phyloP scores from a whole-genome alignment of 2,329 filamentous ascomycete species.

The Rugonectria rugulosa region DNA sequence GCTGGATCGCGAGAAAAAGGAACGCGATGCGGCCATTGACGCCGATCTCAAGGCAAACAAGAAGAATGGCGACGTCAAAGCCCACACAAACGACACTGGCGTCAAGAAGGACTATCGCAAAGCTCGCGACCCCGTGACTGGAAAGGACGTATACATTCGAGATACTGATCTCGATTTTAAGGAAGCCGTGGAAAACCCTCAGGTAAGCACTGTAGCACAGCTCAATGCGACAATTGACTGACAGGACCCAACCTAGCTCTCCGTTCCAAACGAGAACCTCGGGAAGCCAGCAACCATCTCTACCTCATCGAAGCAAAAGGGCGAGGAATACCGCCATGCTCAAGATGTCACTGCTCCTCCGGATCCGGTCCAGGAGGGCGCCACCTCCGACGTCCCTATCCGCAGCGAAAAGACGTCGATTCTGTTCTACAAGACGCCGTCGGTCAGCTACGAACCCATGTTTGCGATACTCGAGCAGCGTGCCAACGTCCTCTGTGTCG shows the following conservation, averaged over 20 bases:
- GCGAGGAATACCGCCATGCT: constrained; percentile 80
- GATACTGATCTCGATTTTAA: constrained; percentile 76
- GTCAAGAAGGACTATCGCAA: constrained; percentile 64
- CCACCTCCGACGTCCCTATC: constrained; percentile 93
- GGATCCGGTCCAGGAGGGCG: constrained; percentile 80
- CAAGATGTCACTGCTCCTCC: constrained; percentile 93
- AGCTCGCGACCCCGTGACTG: constrained; percentile 89
- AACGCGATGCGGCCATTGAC: constrained; percentile 77
- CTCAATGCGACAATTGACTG: not conserved
- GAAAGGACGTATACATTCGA: constrained; percentile 84
- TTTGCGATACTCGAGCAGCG: constrained; percentile 78
- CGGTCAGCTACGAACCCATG: constrained; percentile 89
- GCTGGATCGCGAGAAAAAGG: constrained; percentile 80
- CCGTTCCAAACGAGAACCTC: constrained; percentile 89
- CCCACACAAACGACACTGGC: constrained; percentile 51
- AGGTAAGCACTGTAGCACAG: constrained; percentile 52
- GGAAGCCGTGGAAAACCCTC: constrained; percentile 74
- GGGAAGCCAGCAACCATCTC: constrained; percentile 76
- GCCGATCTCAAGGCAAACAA: constrained; percentile 54
- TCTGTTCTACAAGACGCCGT: constrained; percentile 92
- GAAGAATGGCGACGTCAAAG: constrained; percentile 46
- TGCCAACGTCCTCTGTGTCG: constrained; percentile 73
- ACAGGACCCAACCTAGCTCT: constrained; percentile 62
- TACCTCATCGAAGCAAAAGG: constrained; percentile 74
- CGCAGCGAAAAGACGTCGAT: constrained; percentile 97